phyloP scores from a whole-genome alignment of 306 rosid genomes.

The Cicer pinnatifidum region DNA sequence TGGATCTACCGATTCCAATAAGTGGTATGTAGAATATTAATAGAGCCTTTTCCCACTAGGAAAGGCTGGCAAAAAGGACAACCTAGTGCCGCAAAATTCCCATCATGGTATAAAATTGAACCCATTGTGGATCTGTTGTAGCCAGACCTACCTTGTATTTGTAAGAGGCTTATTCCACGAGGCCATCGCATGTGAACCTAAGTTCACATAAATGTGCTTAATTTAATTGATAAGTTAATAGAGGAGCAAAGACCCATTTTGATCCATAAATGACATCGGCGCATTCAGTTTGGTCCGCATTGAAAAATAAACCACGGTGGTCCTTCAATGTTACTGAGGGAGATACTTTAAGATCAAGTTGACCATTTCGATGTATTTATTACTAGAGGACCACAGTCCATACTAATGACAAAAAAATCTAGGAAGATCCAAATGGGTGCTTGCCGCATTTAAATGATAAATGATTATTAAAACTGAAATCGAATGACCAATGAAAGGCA shows the following conservation, averaged over 20 bases:
- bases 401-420: too few relatives aligned
- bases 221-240: not conserved
- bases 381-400: too few relatives aligned
- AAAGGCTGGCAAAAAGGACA: not conserved
- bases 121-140: not conserved
- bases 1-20: not conserved
- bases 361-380: too few relatives aligned
- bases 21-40: not conserved
- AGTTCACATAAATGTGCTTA: not conserved
- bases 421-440: too few relatives aligned
- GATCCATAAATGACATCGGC: too few relatives aligned
- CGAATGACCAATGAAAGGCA: slow-evolving; percentile 4
- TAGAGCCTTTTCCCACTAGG: not conserved
- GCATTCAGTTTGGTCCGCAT: too few relatives aligned
- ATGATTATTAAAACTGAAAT: not conserved
- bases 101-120: not conserved
- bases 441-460: too few relatives aligned
- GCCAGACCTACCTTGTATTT: not conserved
- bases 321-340: too few relatives aligned
- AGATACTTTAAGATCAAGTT: too few relatives aligned
- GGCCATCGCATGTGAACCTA: not conserved
- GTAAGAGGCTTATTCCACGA: not conserved
- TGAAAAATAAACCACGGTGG: too few relatives aligned
- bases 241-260: too few relatives aligned
- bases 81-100: not conserved